These are phyloP conservation scores for Cystofilobasidium capitatum DNA, from an alignment of 768 basidiomycete species.

Conservation along the genomic window DNA sequence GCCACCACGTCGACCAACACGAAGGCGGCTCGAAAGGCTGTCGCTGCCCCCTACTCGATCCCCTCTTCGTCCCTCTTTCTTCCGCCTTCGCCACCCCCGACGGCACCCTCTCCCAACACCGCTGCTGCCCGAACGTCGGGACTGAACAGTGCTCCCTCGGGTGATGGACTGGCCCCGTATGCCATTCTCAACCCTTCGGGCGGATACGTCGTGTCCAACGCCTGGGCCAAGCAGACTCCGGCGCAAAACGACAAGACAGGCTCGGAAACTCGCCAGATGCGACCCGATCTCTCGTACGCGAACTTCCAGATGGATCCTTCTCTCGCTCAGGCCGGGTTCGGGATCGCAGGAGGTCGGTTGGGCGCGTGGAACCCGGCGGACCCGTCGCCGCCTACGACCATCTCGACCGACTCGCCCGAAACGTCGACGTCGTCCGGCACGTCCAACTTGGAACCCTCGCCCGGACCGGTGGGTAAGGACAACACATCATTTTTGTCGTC, in stretches of 20 bases:
- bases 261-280: background rate
- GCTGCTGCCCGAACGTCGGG: background rate
- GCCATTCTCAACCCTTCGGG: background rate
- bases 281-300: background rate
- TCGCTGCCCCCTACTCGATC: background rate
- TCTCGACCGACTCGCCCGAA: background rate
- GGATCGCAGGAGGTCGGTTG: too few relatives aligned
- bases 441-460: too few relatives aligned
- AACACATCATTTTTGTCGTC: too few relatives aligned
- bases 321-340: background rate
- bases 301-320: background rate
- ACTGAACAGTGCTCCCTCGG: background rate
- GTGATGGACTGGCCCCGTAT: background rate
- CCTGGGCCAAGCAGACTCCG: background rate
- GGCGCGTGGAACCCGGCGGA: background rate
- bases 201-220: background rate
- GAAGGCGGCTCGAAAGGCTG: background rate
- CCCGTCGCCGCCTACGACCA: background rate
- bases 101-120: background rate
- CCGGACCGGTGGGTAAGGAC: too few relatives aligned
- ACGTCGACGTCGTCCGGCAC: background rate
- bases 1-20: background rate
- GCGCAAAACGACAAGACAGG: background rate
- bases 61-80: background rate
- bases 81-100: background rate